Evolutionary conservation across 441 rosid species (phyloP), one percentile per base, ranked within the genome.

Genomic region (Dalechampia spathulata): DNA sequence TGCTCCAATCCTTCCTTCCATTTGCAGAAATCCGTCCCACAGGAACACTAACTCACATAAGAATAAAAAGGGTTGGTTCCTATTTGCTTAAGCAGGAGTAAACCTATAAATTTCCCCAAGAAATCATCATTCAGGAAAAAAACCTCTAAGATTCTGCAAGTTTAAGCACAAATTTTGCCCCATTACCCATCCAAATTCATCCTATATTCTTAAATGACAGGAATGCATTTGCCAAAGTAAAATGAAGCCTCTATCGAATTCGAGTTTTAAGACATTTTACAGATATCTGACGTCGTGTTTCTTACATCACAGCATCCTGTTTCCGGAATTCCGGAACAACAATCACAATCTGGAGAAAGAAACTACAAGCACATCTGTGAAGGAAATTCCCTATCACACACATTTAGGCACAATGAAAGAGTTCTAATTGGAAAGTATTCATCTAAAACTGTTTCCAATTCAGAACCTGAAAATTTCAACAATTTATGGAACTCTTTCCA

Each of bases 1-100:
- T 9, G 97, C 95, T 28, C 95, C 95, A 41, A 90, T 91, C 49
- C 97, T 78, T 65, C 93, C 95, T n/a, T n/a, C n/a, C n/a, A n/a
- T n/a, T n/a, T n/a, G n/a, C n/a, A n/a, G n/a, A n/a, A n/a, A 37
- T 86, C 78, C 28, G 95, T n/a, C n/a, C n/a, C n/a, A n/a, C 88
- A 42, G 82, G 75, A 30, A 77, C 83, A 69, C 90, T 83, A 0
- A 78, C 93, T 93, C 17, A 84, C 95, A 0, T 95, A 93, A 49
- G 86, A 86, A 92, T 89, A 71, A 54, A 75, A 19, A 45, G n/a
- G n/a, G n/a, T n/a, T n/a, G n/a, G n/a, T n/a, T n/a, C n/a, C n/a
- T n/a, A n/a, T n/a, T n/a, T n/a, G n/a, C n/a, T n/a, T n/a, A n/a
- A n/a, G n/a, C n/a, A n/a, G n/a, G n/a, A n/a, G n/a, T n/a, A n/a